A percentile compares a stretch with the other conserved stretches of the same genome.
Conservation (phyloP, 352 stramenopile genomes). For the Phytophthora agathidicida region DNA sequence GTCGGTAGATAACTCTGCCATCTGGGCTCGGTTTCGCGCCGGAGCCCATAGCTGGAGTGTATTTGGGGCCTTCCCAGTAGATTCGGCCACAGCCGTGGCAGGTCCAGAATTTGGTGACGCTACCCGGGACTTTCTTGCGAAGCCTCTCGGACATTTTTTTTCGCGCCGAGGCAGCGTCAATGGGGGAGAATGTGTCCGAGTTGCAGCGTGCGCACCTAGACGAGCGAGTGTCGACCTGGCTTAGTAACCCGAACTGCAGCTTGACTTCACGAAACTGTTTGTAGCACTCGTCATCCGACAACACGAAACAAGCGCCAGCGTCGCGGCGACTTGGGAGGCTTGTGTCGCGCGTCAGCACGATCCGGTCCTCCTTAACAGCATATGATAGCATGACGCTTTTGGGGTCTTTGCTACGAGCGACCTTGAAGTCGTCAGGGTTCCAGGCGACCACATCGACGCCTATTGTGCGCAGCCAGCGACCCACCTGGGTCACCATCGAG, state of each 20-base stretch:
- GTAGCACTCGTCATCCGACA: conserved; percentile 56
- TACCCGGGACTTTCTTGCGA: conserved; percentile 34
- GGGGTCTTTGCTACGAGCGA: conserved; percentile 12
- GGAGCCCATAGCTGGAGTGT: conserved; percentile 35
- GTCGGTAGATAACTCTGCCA: conserved; percentile 27
- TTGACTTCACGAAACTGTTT: conserved; percentile 69
- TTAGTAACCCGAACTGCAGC: conserved; percentile 54
- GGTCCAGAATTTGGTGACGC: conserved; percentile 49
- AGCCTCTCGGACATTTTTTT: conserved; percentile 32
- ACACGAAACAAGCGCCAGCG: conserved; percentile 57
- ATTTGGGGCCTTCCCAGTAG: conserved; percentile 83
- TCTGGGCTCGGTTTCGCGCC: background rate
- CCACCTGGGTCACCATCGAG: conserved; percentile 75
- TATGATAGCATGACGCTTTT: conserved; percentile 38
- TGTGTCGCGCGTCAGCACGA: conserved; percentile 58
- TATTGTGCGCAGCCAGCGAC: conserved; percentile 74
- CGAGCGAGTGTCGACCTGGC: conserved; percentile 34
- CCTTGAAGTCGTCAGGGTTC: conserved; percentile 26
- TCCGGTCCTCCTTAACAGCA: conserved; percentile 45
- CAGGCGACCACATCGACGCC: conserved; percentile 74
- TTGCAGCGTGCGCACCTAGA: conserved; percentile 63
- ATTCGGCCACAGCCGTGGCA: conserved; percentile 62
- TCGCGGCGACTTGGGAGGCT: conserved; percentile 46
- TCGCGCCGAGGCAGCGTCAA: conserved; percentile 35
- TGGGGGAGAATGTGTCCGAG: conserved; percentile 41